Evolutionary conservation across 805 yeast genomes (phyloP), one percentile per base, ranked within the genome.

Genomic region (Saturnispora gosingensis): DNA sequence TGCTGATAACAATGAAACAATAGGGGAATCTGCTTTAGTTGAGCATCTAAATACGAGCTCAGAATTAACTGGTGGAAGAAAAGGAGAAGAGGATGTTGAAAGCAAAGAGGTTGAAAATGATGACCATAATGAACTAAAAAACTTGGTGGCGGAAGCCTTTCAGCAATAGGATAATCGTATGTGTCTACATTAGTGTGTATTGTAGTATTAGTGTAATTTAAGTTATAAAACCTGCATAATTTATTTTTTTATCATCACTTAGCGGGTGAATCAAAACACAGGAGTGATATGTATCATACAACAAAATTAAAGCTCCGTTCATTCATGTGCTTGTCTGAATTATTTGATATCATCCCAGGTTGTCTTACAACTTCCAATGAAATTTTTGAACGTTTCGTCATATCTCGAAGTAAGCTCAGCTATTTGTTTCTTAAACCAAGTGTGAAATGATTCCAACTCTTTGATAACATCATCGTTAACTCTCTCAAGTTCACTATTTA

Each of bases 141-240:
- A 65, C 45, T 57, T 66, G 39, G 70, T 66, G 44, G 69, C 70
- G 0, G 65, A 66, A 45, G 70, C 70, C 2, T 66, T 66, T 54
- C 61, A 64, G 52, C 59, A 42, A 36, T 48, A 27, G 25, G 6
- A 3, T 39, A 20, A 18, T 49, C 13, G 43, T 40, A 8, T 27
- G 43, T 50, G 34, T 51, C 43, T 42, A 42, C 43, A 35, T 56
- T 46, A 35, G 34, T 50, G 55, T 30, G 55, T 58, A 48, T 25
- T 58, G 11, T 55, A 48, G 48, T 24, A 22, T 46, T 20, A 32
- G 30, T 44, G 44, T 40, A 44, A 44, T 24, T 28, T 44, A 28
- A 30, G 30, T 44, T 28, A 43, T 43, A 28, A 27, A 27, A 38
- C 42, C 18, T 38, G 42, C 42, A 38, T 38, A 38, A 38, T 18